Evolutionary conservation across 129 eudicot species (phyloP).

Genomic region (Artemisia argyi): DNA sequence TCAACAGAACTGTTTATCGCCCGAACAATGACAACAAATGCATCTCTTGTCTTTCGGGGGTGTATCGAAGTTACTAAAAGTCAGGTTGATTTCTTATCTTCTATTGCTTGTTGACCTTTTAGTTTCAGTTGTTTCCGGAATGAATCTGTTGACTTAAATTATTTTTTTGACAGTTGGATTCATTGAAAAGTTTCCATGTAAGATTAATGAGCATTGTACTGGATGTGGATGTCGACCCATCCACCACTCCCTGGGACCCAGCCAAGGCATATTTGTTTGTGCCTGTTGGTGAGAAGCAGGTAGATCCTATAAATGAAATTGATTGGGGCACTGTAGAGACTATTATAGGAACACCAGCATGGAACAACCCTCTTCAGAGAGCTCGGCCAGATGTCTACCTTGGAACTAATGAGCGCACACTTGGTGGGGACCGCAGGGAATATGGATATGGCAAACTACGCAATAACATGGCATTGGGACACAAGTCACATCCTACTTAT

Average conservation of each 20-base stretch:
- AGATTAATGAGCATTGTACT: constrained; percentile 96
- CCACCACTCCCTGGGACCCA: constrained; percentile 98
- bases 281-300: constrained; percentile 45
- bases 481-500: constrained; percentile 88
- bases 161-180: constrained; percentile 54
- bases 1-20: constrained; percentile 97
- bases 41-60: constrained; percentile 79
- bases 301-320: constrained; percentile 51
- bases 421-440: constrained; percentile 95
- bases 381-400: constrained; percentile 98
- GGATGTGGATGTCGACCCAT: constrained; percentile 98
- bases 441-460: constrained; percentile 95
- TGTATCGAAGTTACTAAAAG: constrained; percentile 58
- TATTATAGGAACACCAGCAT: constrained; percentile 64
- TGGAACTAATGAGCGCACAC: constrained; percentile 90
- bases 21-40: constrained; percentile 80
- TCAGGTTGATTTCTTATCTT: constrained; percentile 55
- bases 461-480: constrained; percentile 78
- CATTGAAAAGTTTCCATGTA: constrained; percentile 92
- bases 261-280: constrained; percentile 92
- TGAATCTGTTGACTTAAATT: constrained; percentile 5
- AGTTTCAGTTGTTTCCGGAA: constrained; percentile 2
- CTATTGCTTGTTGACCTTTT: background rate
- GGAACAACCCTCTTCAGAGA: constrained; percentile 95
- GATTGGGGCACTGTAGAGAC: constrained; percentile 68